Evolutionary conservation across 345 rosid genomes (phyloP), one percentile per base, ranked within the genome.

Genomic region (Citrus medica): DNA sequence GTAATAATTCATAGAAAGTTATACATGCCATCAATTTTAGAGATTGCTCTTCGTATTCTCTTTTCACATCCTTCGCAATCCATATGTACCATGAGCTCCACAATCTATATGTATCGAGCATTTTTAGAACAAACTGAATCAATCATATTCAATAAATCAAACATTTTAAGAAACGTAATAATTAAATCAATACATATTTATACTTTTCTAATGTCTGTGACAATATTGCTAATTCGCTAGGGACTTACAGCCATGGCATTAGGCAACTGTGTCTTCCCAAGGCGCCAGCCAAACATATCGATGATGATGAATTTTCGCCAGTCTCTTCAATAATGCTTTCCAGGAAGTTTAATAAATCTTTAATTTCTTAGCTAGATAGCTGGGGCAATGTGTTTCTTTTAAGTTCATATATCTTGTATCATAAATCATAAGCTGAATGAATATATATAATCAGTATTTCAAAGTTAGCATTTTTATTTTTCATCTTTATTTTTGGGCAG

Each of bases 61-160:
- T 87, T 92, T 72, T 90, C 84, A 75, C 98, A 92, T 42, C 98
- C 98, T 81, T 91, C 85, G 10, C 98, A 92, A 70, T 94, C 97
- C 98, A 92, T 94, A 38, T 92, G 96, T 28, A 94, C 98, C 88
- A 79, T 75, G 46, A 94, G 94, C 89, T 92, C 96, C 84, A 91
- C 96, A 73, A 85, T 81, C 98, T 53, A 51, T 53, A 53, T 17
- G 22, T 5, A 53, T 53, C 58, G 16, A 53, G 22, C 21, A 53
- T 46, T 46, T 46, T 46, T 13, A 46, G 5, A 13, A 46, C 51
- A 46, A 46, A 13, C 4, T 46, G 13, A 46, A 46, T 46, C 51
- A 46, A 3, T 46, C 51, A 46, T 46, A 12, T 46, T 46, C 51
- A 46, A 46, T 3, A 13, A 46, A 13, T 46, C 51, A 46, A 46